phyloP scores from a whole-genome alignment of 2,329 filamentous ascomycete genomes.

The Sarocladiaceae sp. region DNA sequence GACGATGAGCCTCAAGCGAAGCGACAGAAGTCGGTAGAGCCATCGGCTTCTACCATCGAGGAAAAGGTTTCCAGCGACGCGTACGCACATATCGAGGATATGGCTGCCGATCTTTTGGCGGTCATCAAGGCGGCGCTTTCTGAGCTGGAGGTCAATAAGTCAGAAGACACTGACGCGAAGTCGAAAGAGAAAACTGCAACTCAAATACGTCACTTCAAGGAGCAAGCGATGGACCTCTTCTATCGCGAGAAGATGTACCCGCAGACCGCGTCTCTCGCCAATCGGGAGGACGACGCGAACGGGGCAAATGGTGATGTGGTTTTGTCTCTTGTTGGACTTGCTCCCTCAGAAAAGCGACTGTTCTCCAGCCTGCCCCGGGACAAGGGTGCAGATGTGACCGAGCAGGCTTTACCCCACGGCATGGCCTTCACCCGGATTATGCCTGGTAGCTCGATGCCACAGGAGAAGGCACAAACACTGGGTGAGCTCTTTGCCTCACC shows the following conservation, averaged over 20 bases:
- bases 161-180: constrained; percentile 22
- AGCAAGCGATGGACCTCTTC: constrained; percentile 56
- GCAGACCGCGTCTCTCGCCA: constrained; percentile 23
- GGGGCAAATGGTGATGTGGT: constrained; percentile 39
- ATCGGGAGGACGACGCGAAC: constrained; percentile 33
- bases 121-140: constrained; percentile 42
- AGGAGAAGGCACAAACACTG: constrained; percentile 55
- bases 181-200: constrained; percentile 23
- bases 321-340: constrained; percentile 71
- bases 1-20: constrained; percentile 51
- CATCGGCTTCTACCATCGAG: constrained; percentile 37
- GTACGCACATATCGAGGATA: constrained; percentile 58
- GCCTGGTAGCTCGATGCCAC: constrained; percentile 21
- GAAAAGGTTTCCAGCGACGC: constrained; percentile 45
- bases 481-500: constrained; percentile 70
- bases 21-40: constrained; percentile 50
- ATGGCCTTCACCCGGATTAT: constrained; percentile 44
- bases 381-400: constrained; percentile 22
- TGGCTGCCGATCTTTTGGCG: constrained; percentile 51
- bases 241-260: constrained; percentile 53
- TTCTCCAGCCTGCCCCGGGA: constrained; percentile 70
- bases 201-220: constrained; percentile 51
- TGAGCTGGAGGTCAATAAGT: constrained; percentile 33
- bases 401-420: constrained; percentile 62
- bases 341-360: constrained; percentile 66